phyloP scores from a whole-genome alignment of 805 yeast genomes.

The Ogataea trehaloabstinens region DNA sequence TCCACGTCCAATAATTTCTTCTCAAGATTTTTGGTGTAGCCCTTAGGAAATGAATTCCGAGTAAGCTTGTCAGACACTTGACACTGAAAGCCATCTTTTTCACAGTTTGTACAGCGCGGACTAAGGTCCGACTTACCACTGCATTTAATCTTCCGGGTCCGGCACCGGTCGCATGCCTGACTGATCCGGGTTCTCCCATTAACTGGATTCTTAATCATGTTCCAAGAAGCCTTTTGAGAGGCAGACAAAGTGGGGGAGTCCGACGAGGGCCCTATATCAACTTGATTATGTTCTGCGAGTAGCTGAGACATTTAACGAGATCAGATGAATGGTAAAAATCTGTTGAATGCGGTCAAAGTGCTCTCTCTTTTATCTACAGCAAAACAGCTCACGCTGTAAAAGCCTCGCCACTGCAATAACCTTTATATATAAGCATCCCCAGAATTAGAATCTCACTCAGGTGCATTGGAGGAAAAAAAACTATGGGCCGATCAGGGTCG shows the following conservation, averaged over 20 bases:
- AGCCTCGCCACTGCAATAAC: not conserved
- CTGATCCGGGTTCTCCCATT: conserved; percentile 51
- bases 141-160: conserved; percentile 74
- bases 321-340: no score
- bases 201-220: conserved; percentile 34
- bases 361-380: no score
- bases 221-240: conserved; percentile 23
- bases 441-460: conserved; percentile 1
- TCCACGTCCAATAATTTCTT: conserved; percentile 59
- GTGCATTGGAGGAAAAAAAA: conserved; percentile 1
- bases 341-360: no score
- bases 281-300: not conserved
- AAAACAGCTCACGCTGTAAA: no score
- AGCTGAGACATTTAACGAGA: not conserved
- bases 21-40: conserved; percentile 76
- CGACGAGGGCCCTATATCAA: not conserved
- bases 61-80: conserved; percentile 71
- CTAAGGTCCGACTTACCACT: conserved; percentile 52
- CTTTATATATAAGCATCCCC: not conserved
- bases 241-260: not conserved
- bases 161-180: conserved; percentile 81
- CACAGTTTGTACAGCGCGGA: conserved; percentile 67
- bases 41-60: conserved; percentile 76
- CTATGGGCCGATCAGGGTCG: not conserved
- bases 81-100: conserved; percentile 63